Evolutionary conservation across 2,329 filamentous ascomycete genomes (phyloP).

Genomic region (Kalmusia sp.): DNA sequence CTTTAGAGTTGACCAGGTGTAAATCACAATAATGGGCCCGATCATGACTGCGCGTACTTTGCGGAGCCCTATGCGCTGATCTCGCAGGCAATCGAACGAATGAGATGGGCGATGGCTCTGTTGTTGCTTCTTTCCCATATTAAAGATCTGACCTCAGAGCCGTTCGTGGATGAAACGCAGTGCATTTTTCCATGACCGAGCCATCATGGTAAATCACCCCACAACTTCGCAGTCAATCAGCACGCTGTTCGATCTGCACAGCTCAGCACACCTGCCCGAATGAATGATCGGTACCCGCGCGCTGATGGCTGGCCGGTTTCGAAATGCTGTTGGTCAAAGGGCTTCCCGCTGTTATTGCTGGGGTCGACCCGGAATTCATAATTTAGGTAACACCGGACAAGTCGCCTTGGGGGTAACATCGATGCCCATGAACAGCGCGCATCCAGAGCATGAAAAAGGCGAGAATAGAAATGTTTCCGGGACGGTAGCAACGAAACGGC

Average conservation of each 20-base stretch:
- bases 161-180: constrained; percentile 26
- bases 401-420: background rate
- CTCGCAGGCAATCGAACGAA: constrained; percentile 5
- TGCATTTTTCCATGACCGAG: constrained; percentile 29
- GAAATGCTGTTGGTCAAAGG: constrained; percentile 8
- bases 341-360: constrained; percentile 2
- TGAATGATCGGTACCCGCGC: constrained; percentile 6
- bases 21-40: too few relatives aligned
- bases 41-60: too few relatives aligned
- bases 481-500: constrained; percentile 29
- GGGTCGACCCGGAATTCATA: constrained; percentile 22
- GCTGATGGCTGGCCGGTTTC: constrained; percentile 3
- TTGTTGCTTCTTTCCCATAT: constrained; percentile 17
- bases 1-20: too few relatives aligned
- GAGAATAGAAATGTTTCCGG: constrained; percentile 27
- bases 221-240: constrained; percentile 11
- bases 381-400: constrained; percentile 12
- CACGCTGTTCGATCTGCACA: constrained; percentile 12
- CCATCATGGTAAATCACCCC: constrained; percentile 24
- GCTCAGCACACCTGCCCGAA: constrained; percentile 13
- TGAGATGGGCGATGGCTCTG: constrained; percentile 1
- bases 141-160: constrained; percentile 31
- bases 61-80: background rate
- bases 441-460: constrained; percentile 22
- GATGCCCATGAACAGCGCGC: constrained; percentile 8